Evolutionary conservation across 257 asterid species (phyloP).

Genomic region (Gentiana dahurica): DNA sequence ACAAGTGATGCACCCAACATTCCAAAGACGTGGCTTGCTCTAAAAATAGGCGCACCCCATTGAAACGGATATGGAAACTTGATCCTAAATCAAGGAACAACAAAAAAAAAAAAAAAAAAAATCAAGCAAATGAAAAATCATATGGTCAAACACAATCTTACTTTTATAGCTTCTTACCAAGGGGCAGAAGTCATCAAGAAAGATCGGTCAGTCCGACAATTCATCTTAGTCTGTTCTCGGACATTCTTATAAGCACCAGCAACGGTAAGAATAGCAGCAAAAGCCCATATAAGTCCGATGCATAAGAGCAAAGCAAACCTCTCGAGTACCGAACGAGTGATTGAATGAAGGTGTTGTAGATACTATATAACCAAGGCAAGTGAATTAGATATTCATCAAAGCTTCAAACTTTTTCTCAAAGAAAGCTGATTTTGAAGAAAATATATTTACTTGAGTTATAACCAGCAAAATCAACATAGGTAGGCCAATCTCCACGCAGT

Average conservation of each 20-base stretch:
- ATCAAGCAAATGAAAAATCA: constrained; percentile 7
- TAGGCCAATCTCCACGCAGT: constrained; percentile 79
- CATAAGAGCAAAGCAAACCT: constrained; percentile 86
- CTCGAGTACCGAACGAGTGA: constrained; percentile 57
- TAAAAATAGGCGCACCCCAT: constrained; percentile 29
- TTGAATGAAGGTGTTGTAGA: constrained; percentile 54
- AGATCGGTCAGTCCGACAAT: constrained; percentile 84
- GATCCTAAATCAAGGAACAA: constrained; percentile 39
- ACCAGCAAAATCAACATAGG: constrained; percentile 82
- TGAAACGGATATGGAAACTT: constrained; percentile 31
- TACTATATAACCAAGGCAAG: constrained; percentile 33
- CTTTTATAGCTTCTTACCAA: constrained; percentile 40
- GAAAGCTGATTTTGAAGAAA: background rate
- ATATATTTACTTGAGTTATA: constrained; percentile 49
- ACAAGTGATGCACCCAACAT: constrained; percentile 98
- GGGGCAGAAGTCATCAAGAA: constrained; percentile 73
- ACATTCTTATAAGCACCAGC: constrained; percentile 93
- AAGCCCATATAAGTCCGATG: constrained; percentile 65
- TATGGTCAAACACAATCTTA: background rate
- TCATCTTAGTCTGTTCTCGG: constrained; percentile 39
- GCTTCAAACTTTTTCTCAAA: background rate
- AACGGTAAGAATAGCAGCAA: constrained; percentile 94
- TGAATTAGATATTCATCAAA: constrained; percentile 3
- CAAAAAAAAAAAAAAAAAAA: background rate
- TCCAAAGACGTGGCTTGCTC: constrained; percentile 90